Conservation (phyloP, 441 rosid genomes). For the Corymbia citriodora region DNA sequence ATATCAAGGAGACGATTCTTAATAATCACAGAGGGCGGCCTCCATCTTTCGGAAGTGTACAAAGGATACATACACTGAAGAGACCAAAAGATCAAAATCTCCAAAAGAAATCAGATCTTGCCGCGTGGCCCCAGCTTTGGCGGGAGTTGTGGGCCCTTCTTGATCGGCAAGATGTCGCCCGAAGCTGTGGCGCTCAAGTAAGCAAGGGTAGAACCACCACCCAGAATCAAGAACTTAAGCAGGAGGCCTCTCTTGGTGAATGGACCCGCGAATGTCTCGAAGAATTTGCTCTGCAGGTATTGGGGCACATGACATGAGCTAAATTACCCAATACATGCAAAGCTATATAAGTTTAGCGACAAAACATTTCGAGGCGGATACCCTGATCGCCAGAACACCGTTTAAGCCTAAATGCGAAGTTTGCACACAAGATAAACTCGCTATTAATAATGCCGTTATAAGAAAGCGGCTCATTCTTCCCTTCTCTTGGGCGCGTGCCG, state of each 20-base stretch:
- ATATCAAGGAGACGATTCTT: neutral
- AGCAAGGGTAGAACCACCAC: conserved; percentile 80
- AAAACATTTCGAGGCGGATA: neutral
- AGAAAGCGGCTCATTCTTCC: neutral
- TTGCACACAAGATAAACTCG: neutral
- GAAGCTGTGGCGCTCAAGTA: conserved; percentile 66
- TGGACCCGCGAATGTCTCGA: conserved; percentile 93
- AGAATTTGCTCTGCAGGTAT: conserved; percentile 88
- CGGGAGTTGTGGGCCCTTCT: conserved; percentile 88
- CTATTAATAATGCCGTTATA: neutral
- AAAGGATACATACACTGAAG: neutral
- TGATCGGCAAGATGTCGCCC: conserved; percentile 77
- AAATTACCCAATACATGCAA: neutral
- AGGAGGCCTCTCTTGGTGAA: conserved; percentile 94
- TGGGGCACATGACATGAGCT: neutral
- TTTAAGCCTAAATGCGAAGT: neutral
- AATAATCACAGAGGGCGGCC: neutral
- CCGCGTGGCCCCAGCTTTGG: conserved; percentile 91
- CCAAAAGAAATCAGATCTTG: conserved; percentile 45
- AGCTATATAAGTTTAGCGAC: neutral
- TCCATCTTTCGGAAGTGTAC: neutral
- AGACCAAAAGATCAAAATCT: neutral
- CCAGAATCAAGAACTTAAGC: conserved; percentile 91
- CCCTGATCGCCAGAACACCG: neutral
- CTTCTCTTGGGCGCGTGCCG: neutral